phyloP scores from a whole-genome alignment of 1,284 basidiomycete species.

The Ceratobasidium sp. region DNA sequence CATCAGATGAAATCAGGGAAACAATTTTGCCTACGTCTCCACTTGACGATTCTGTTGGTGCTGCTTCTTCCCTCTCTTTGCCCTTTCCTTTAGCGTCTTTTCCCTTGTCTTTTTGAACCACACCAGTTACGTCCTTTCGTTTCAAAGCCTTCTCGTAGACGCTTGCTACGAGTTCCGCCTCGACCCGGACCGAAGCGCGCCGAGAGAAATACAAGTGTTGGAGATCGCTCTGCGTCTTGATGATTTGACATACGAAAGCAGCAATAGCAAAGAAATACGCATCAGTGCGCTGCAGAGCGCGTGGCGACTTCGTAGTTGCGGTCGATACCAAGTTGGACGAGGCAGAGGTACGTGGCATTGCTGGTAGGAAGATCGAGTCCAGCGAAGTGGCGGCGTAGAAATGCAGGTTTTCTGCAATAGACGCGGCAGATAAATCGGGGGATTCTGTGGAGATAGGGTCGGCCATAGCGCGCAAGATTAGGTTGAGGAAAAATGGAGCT shows the following conservation, averaged over 20 bases:
- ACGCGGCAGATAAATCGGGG: background rate
- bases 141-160: slow-evolving; percentile 42
- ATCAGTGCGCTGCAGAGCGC: slow-evolving; percentile 9
- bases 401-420: slow-evolving; percentile 21
- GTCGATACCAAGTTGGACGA: background rate
- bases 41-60: background rate
- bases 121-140: slow-evolving; percentile 35
- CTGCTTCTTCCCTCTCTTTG: background rate
- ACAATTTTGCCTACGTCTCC: slow-evolving; percentile 44
- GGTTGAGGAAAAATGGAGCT: slow-evolving; percentile 36
- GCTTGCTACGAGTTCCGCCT: slow-evolving; percentile 34
- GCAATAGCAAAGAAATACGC: slow-evolving; percentile 40
- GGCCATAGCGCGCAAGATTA: slow-evolving; percentile 29
- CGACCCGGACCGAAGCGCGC: slow-evolving; percentile 22
- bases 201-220: slow-evolving; percentile 40
- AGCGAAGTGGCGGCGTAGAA: slow-evolving; percentile 33
- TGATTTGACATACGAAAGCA: slow-evolving; percentile 24
- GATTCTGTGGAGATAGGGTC: slow-evolving; percentile 9
- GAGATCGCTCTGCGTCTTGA: slow-evolving; percentile 39
- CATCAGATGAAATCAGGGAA: slow-evolving; percentile 26
- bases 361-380: slow-evolving; percentile 31
- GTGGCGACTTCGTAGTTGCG: background rate
- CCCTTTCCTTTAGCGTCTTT: slow-evolving; percentile 19
- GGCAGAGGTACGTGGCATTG: slow-evolving; percentile 1
- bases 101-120: background rate